Evolutionary conservation across 805 yeast genomes (phyloP), one percentile per base, ranked within the genome.

Genomic region (Kregervanrija fluxuum): DNA sequence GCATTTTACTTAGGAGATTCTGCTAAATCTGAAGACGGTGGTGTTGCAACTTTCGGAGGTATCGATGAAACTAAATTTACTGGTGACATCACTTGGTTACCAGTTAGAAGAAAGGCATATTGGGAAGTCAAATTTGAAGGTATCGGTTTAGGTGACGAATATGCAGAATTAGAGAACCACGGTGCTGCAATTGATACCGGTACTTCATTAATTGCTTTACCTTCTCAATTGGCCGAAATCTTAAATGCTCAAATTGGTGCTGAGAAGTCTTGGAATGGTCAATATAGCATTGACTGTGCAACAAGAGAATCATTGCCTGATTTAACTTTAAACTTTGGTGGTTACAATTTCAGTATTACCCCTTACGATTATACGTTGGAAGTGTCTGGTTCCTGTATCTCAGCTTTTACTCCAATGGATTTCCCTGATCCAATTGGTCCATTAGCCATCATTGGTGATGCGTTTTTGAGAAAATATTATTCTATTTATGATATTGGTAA

Each of bases 171-270:
- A 60, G 77, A 75, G 54, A 71, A 71, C 60, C 82, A 89, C 50
- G 99, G 99, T 65, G 99, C 97, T 59, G 96, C 96, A 49, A 89
- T 93, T 62, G 99, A 93, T 68, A 93, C 99, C 47, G 99, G 99
- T 69, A 93, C 99, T 52, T 91, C 98, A 33, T 77, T 93, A 66
- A 85, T 93, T 66, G 89, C 96, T 40, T 75, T 93, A 62, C 99
- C 99, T 55, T 82, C 95, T 28, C 91, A 93, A 42, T 73, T 93
- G 61, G 98, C 99, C 40, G 99, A 93, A 72, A 85, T 93, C 57
- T 72, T 93, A 64, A 93, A 93, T 67, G 74, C 95, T 45, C 88
- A 89, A 75, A 93, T 93, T 64, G 99, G 99, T 59, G 99, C 99
- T 45, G 85, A 80, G 68, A 93, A 91, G 73, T 80, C 90, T 41